Evolutionary conservation across 805 yeast genomes (phyloP), one percentile per base, ranked within the genome.

Genomic region (Wickerhamomyces queroliae): DNA sequence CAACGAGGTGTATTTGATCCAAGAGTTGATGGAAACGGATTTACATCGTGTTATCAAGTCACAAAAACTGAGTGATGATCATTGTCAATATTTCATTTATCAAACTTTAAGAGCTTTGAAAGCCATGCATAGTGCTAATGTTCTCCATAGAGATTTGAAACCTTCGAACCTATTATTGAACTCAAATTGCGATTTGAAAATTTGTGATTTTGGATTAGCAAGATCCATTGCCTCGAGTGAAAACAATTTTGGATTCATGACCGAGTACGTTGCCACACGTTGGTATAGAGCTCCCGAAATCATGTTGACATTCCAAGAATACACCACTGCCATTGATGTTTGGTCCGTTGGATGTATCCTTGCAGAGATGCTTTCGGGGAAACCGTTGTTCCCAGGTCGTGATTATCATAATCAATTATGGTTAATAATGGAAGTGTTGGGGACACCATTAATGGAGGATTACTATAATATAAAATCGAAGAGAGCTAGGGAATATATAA

Each of bases 241-340:
- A 45, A 66, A 69, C 33, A 55, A 69, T 43, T 66, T 72, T 27
- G 74, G 82, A 0, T 72, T 73, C 46, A 66, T 83, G 65, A 84
- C 91, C 0, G 91, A 84, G 55, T 84, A 84, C 48, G 93, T 84
- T 4, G 91, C 91, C 3, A 84, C 93, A 8, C 66, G 93, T 50
- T 84, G 91, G 91, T 84, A 84, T 56, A 64, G 93, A 38, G 91
- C 91, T 0, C 91, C 91, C 0, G 93, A 84, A 57, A 81, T 84
- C 41, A 84, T 84, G 91, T 61, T 84, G 21, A 76, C 86, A 1
- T 70, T 75, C 43, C 79, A 84, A 30, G 80, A 80, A 50, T 84
- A 84, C 48, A 74, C 90, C 2, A 77, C 82, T 8, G 86, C 89
- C 1, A 80, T 84, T 43, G 93, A 84, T 54, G 68, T 83, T 13